A percentile compares a stretch with the other conserved stretches of the same genome.
These are phyloP conservation scores for Microbotryum intermedium DNA, from an alignment of 1,284 basidiomycete genomes.

Conservation along the genomic window DNA sequence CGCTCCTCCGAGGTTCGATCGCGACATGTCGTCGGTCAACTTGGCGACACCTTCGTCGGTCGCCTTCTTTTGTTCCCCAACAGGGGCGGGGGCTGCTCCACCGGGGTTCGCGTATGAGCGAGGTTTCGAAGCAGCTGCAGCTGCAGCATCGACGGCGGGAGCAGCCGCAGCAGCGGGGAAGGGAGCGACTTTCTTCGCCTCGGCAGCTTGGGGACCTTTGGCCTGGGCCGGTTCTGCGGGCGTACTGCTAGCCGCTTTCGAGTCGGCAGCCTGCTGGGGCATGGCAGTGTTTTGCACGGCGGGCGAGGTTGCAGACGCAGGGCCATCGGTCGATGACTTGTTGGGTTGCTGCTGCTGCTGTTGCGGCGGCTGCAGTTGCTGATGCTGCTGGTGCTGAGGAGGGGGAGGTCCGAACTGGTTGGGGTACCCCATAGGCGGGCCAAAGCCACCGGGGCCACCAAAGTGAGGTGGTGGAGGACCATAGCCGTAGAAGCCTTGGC, in stretches of 20 bases:
- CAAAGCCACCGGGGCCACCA: slow-evolving; percentile 15
- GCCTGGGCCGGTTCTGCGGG: slow-evolving; percentile 3
- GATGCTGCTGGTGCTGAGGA: background rate
- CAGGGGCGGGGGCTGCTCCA: background rate
- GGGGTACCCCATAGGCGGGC: background rate
- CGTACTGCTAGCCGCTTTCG: background rate
- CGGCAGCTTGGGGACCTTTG: background rate
- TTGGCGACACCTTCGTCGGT: slow-evolving; percentile 20
- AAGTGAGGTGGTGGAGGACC: slow-evolving; percentile 14
- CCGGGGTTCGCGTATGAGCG: background rate
- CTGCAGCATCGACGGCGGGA: background rate
- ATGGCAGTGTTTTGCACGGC: slow-evolving; percentile 4
- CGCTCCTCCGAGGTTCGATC: slow-evolving; percentile 2
- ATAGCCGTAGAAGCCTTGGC: slow-evolving; percentile 2
- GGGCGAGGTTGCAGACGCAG: background rate
- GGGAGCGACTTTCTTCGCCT: slow-evolving; percentile 15
- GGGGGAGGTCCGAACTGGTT: background rate
- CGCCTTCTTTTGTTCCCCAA: slow-evolving; percentile 3
- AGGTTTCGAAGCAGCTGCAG: background rate
- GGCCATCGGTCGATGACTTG: background rate
- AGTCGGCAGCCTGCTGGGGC: background rate
- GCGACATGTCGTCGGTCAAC: slow-evolving; percentile 25
- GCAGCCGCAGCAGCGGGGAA: slow-evolving; percentile 4
- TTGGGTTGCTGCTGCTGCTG: background rate
- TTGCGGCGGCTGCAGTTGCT: too few relatives aligned